Evolutionary conservation across 768 basidiomycete species (phyloP).

Genomic region (Fibroporia radiculosa): DNA sequence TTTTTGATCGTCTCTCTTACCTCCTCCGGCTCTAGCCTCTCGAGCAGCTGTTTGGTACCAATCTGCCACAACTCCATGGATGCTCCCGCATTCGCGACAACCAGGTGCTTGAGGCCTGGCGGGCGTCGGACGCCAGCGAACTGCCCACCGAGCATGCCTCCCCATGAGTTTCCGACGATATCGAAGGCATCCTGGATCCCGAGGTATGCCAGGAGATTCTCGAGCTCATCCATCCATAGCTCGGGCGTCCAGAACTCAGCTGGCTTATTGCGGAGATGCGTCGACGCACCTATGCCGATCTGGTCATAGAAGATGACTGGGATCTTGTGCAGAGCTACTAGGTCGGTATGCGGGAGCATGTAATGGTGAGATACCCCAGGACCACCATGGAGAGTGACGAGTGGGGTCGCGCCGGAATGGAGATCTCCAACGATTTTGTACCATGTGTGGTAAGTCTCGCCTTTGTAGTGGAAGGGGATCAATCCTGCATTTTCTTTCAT

Average conservation of each 20-base stretch:
- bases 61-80: conserved; percentile 36
- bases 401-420: conserved; percentile 16
- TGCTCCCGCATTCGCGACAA: conserved; percentile 37
- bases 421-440: conserved; percentile 22
- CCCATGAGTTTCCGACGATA: conserved; percentile 50
- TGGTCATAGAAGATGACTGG: conserved; percentile 47
- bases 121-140: conserved; percentile 32
- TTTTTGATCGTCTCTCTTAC: conserved; percentile 18
- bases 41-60: conserved; percentile 31
- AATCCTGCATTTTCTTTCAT: conserved; percentile 3
- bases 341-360: conserved; percentile 19
- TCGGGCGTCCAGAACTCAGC: conserved; percentile 32
- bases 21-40: conserved; percentile 33
- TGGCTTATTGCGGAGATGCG: conserved; percentile 30
- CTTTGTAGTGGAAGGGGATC: conserved; percentile 14
- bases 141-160: conserved; percentile 39
- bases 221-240: conserved; percentile 46
- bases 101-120: conserved; percentile 34
- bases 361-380: conserved; percentile 21
- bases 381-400: conserved; percentile 23
- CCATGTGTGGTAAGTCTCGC: conserved; percentile 23
- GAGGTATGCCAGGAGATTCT: conserved; percentile 36
- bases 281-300: conserved; percentile 36
- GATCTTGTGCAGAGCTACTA: conserved; percentile 10
- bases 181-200: conserved; percentile 32